Percentiles rank a stretch among this genome's conserved stretches.
Evolutionary conservation across 2,329 filamentous ascomycete species (phyloP).

Genomic region (Plectosphaerella sp.): DNA sequence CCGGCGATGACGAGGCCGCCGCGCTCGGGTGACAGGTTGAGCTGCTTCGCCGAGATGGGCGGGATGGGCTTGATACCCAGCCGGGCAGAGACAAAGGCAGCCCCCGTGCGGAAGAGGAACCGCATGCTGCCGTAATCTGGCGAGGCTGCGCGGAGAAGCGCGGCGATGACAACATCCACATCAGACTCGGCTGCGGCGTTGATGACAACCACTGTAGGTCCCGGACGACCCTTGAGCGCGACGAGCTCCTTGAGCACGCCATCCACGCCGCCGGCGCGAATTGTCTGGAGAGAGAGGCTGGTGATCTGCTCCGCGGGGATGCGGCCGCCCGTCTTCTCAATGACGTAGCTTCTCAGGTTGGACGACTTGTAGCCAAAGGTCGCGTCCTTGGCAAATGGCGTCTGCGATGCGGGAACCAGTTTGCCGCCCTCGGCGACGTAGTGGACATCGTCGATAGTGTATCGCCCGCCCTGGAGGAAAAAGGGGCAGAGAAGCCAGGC

Average conservation of each 20-base stretch:
- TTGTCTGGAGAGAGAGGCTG: conserved; percentile 41
- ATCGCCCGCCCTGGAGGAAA: conserved; percentile 52
- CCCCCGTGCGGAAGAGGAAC: conserved; percentile 32
- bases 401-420: conserved; percentile 44
- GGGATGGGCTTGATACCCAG: conserved; percentile 47
- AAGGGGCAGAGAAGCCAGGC: conserved; percentile 53
- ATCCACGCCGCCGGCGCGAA: conserved; percentile 38
- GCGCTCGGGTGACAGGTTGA: conserved; percentile 24
- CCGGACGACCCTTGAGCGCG: conserved; percentile 14
- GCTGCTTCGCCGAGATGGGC: conserved; percentile 40
- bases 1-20: conserved; percentile 52
- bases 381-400: conserved; percentile 51
- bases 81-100: conserved; percentile 37
- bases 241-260: conserved; percentile 35
- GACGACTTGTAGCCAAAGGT: conserved; percentile 52
- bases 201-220: conserved; percentile 38
- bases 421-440: conserved; percentile 42
- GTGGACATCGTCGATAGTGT: conserved; percentile 52
- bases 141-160: conserved; percentile 30
- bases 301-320: conserved; percentile 32
- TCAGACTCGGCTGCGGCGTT: conserved; percentile 49
- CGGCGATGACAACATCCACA: conserved; percentile 48
- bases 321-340: conserved; percentile 44
- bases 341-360: conserved; percentile 45
- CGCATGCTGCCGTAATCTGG: conserved; percentile 15